These are phyloP conservation scores for Sporobolomyces pararoseus DNA, from an alignment of 768 basidiomycete genomes.

Conservation along the genomic window DNA sequence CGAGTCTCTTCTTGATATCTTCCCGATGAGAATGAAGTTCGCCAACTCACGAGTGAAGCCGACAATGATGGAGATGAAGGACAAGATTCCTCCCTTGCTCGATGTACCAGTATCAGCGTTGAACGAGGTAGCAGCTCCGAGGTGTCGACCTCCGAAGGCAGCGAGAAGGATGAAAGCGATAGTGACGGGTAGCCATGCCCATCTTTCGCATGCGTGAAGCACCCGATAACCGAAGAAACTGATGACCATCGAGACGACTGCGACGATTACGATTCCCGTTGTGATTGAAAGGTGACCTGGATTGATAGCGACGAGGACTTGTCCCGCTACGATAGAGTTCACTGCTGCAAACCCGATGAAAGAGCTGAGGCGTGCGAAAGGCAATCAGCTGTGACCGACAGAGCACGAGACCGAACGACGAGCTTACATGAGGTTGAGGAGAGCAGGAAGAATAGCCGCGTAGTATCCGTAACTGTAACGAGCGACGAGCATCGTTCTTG, in stretches of 20 bases:
- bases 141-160: conserved; percentile 69
- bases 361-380: conserved; percentile 48
- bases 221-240: conserved; percentile 43
- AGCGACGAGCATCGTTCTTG: conserved; percentile 75
- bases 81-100: conserved; percentile 58
- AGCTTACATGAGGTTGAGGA: conserved; percentile 56
- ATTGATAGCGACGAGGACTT: conserved; percentile 61
- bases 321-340: conserved; percentile 66
- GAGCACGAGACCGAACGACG: not conserved
- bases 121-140: conserved; percentile 53
- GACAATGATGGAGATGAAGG: conserved; percentile 66
- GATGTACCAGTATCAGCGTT: conserved; percentile 57
- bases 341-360: conserved; percentile 65
- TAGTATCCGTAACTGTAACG: conserved; percentile 57
- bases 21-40: no score
- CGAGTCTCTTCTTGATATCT: no score
- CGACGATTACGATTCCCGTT: conserved; percentile 77
- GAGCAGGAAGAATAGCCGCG: conserved; percentile 48
- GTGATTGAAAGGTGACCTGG: conserved; percentile 56
- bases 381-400: not conserved
- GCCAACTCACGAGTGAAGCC: conserved; percentile 61
- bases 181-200: conserved; percentile 70
- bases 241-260: conserved; percentile 62
- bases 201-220: conserved; percentile 57
- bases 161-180: conserved; percentile 67